These are phyloP conservation scores for Suhomyces kunorum DNA, from an alignment of 1,139 yeast genomes.

Conservation along the genomic window DNA sequence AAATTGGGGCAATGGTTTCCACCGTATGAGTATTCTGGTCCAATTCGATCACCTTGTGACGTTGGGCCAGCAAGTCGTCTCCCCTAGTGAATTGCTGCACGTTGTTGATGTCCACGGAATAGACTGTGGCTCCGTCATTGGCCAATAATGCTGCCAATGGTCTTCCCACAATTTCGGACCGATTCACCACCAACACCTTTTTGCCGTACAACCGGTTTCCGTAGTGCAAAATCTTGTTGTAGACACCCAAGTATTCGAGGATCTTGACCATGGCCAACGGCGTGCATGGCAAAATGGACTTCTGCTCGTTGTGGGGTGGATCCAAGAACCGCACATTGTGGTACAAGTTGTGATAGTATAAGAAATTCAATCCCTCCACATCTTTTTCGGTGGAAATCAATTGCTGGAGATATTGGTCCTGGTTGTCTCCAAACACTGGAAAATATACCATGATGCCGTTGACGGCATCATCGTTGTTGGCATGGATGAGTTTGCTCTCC, in stretches of 20 bases:
- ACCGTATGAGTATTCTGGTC: conserved; percentile 45
- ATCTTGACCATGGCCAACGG: conserved; percentile 94
- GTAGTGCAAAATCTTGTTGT: conserved; percentile 75
- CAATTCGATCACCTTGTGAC: conserved; percentile 81
- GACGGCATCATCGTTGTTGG: conserved; percentile 73
- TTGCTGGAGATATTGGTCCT: conserved; percentile 94
- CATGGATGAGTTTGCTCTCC: conserved; percentile 79
- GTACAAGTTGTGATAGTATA: conserved; percentile 90
- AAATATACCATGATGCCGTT: conserved; percentile 98
- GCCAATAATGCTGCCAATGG: conserved; percentile 95
- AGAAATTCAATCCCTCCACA: conserved; percentile 91
- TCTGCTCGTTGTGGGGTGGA: conserved; percentile 60
- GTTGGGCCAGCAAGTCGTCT: conserved; percentile 76
- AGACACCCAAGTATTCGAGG: conserved; percentile 84
- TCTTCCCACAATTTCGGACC: conserved; percentile 96
- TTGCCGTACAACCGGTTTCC: conserved; percentile 94
- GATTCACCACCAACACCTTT: conserved; percentile 83
- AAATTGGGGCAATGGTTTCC: conserved; percentile 65
- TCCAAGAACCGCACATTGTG: conserved; percentile 88
- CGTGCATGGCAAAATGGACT: conserved; percentile 92
- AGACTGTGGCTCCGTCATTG: conserved; percentile 95
- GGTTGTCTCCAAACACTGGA: conserved; percentile 94
- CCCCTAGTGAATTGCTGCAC: conserved; percentile 93
- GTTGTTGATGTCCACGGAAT: conserved; percentile 84
- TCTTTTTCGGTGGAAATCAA: conserved; percentile 85